A percentile compares a stretch with the other conserved stretches of the same genome.
phyloP scores from a whole-genome alignment of 306 rosid species.

The Gastrolobium villosum region DNA sequence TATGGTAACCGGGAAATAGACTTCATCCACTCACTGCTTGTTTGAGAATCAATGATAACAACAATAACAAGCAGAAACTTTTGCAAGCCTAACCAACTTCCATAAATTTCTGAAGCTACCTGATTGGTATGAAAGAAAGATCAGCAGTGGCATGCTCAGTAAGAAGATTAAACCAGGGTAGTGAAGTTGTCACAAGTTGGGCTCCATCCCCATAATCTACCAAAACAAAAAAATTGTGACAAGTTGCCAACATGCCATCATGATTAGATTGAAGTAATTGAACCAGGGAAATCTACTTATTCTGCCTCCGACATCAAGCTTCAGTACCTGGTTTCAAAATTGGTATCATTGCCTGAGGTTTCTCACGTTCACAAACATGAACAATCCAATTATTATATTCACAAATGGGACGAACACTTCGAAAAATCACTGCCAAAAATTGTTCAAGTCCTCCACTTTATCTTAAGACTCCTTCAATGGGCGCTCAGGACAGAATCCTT shows the following conservation, averaged over 20 bases:
- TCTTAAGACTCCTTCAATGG: slow-evolving; percentile 33
- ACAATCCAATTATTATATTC: slow-evolving; percentile 20
- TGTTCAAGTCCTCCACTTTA: not conserved
- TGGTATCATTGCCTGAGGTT: not conserved
- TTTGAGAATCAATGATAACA: slow-evolving; percentile 20
- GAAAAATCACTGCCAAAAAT: not conserved
- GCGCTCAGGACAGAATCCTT: slow-evolving; percentile 45
- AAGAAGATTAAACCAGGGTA: not conserved
- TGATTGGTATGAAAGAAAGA: not conserved
- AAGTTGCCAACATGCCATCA: not conserved
- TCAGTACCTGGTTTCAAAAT: slow-evolving; percentile 11
- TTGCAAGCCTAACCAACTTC: slow-evolving; percentile 13
- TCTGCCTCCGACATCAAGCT: slow-evolving; percentile 36
- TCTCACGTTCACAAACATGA: slow-evolving; percentile 19
- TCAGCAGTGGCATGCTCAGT: not conserved
- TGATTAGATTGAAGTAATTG: slow-evolving; percentile 13
- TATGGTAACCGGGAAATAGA: slow-evolving; percentile 21
- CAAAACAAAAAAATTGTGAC: not conserved
- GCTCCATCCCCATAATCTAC: not conserved
- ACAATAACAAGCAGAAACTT: not conserved
- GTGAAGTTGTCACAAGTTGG: slow-evolving; percentile 12
- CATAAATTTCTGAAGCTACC: slow-evolving; percentile 19
- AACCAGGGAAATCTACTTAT: slow-evolving; percentile 12
- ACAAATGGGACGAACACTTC: slow-evolving; percentile 27
- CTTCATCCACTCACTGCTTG: not conserved